Evolutionary conservation across 176 grass and related monocot species (phyloP).

Genomic region (Triticum urartu): DNA sequence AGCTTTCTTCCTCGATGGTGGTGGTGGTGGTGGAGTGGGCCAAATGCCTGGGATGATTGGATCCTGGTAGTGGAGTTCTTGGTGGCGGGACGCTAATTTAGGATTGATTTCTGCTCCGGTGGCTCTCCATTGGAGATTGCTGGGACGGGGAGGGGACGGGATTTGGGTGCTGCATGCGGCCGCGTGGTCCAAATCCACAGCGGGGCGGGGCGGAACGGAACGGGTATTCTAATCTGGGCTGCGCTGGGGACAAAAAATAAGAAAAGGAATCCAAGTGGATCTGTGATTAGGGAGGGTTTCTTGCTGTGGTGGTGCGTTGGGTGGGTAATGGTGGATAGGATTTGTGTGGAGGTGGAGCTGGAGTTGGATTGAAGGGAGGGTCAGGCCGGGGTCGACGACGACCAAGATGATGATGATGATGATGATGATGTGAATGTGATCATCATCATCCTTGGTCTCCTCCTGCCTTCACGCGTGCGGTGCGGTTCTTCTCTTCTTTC

Average conservation of each 20-base stretch:
- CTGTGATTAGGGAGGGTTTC: neutral
- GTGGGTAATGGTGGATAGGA: slow-evolving; percentile 38
- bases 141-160: slow-evolving; percentile 2
- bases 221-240: neutral
- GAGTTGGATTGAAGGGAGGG: slow-evolving; percentile 96
- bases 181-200: slow-evolving; percentile 49
- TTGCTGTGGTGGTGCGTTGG: slow-evolving; percentile 1
- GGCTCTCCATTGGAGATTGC: slow-evolving; percentile 24
- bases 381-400: slow-evolving; percentile 24
- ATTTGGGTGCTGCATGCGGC: slow-evolving; percentile 20
- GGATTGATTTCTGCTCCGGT: slow-evolving; percentile 11
- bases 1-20: slow-evolving; percentile 17
- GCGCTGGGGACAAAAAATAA: neutral
- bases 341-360: slow-evolving; percentile 52
- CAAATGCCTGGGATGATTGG: slow-evolving; percentile 46
- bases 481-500: slow-evolving; percentile 16
- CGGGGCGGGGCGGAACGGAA: neutral
- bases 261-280: slow-evolving; percentile 21
- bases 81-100: slow-evolving; percentile 30
- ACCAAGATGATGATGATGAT: neutral
- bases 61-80: slow-evolving; percentile 44
- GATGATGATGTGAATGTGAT: slow-evolving; percentile 32
- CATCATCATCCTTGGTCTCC: neutral
- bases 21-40: slow-evolving; percentile 21
- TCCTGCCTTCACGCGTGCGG: slow-evolving; percentile 23